Percentiles rank a stretch among this genome's conserved stretches.
Conservation (phyloP, 768 basidiomycete genomes). For the Tricholoma flavovirens region DNA sequence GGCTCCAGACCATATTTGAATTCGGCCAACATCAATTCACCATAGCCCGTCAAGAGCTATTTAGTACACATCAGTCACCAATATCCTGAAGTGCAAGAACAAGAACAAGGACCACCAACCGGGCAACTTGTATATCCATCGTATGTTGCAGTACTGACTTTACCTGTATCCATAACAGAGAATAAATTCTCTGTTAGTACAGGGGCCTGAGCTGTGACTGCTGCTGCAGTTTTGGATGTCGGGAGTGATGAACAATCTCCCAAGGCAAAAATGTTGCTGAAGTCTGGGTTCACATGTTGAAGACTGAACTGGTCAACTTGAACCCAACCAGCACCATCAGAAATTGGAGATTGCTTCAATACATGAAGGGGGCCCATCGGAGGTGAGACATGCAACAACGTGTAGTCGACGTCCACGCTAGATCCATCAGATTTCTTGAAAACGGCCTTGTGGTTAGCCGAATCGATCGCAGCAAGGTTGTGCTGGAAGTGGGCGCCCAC, state of each 20-base stretch:
- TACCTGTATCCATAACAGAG: conserved; percentile 68
- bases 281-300: conserved; percentile 77
- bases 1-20: conserved; percentile 91
- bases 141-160: conserved; percentile 64
- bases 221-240: conserved; percentile 95
- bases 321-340: conserved; percentile 86
- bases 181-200: conserved; percentile 87
- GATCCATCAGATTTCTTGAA: conserved; percentile 78
- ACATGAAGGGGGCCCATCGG: conserved; percentile 86
- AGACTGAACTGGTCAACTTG: conserved; percentile 77
- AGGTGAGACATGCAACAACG: conserved; percentile 81
- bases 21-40: conserved; percentile 81
- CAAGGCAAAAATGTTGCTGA: conserved; percentile 77
- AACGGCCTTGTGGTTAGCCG: conserved; percentile 66
- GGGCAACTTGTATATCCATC: conserved; percentile 90
- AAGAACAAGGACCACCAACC: conserved; percentile 45
- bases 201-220: conserved; percentile 87
- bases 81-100: background rate
- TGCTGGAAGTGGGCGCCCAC: conserved; percentile 79
- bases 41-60: conserved; percentile 77
- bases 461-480: conserved; percentile 75
- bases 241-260: conserved; percentile 93
- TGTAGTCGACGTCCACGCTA: conserved; percentile 68
- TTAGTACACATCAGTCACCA: conserved; percentile 4
- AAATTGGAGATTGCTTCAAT: conserved; percentile 70